A percentile compares a stretch with the other conserved stretches of the same genome.
Evolutionary conservation across 2,329 filamentous ascomycete genomes (phyloP).

Genomic region (Diaporthe ilicicola): DNA sequence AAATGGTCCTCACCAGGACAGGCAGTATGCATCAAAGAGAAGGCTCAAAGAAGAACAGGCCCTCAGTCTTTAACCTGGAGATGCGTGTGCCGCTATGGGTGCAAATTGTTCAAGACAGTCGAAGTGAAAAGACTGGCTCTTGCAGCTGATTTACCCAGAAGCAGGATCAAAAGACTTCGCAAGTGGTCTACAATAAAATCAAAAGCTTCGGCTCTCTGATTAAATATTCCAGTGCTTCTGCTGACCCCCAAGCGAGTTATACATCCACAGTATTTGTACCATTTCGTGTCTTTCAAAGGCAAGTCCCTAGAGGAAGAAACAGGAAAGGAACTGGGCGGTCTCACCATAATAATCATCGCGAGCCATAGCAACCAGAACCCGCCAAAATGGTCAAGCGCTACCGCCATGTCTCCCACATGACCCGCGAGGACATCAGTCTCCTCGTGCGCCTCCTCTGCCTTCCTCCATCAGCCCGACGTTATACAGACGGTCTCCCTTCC

Average conservation of each 20-base stretch:
- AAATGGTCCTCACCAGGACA: neutral
- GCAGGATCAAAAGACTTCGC: neutral
- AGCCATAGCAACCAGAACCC: neutral
- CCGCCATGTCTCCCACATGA: slow-evolving; percentile 39
- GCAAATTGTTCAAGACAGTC: neutral
- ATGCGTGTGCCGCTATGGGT: neutral
- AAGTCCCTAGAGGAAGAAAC: neutral
- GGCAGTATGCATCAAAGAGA: slow-evolving; percentile 5
- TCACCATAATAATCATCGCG: neutral
- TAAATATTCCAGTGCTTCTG: neutral
- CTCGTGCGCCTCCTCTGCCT: slow-evolving; percentile 50
- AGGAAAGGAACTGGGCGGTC: neutral
- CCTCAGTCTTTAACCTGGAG: neutral
- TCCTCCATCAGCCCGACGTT: slow-evolving; percentile 41
- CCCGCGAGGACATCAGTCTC: slow-evolving; percentile 40
- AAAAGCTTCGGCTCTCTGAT: neutral
- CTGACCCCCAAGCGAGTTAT: neutral
- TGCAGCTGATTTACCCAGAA: slow-evolving; percentile 9
- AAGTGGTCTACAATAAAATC: neutral
- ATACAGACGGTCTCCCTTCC: slow-evolving; percentile 41
- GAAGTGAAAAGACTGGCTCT: neutral
- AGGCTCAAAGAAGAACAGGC: slow-evolving; percentile 10
- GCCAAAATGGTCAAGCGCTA: slow-evolving; percentile 31
- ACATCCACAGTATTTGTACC: neutral
- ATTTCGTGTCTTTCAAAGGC: neutral